A percentile compares a stretch with the other conserved stretches of the same genome.
phyloP scores from a whole-genome alignment of 2,329 filamentous ascomycete genomes.

The Beauveria scarabaeidicola region DNA sequence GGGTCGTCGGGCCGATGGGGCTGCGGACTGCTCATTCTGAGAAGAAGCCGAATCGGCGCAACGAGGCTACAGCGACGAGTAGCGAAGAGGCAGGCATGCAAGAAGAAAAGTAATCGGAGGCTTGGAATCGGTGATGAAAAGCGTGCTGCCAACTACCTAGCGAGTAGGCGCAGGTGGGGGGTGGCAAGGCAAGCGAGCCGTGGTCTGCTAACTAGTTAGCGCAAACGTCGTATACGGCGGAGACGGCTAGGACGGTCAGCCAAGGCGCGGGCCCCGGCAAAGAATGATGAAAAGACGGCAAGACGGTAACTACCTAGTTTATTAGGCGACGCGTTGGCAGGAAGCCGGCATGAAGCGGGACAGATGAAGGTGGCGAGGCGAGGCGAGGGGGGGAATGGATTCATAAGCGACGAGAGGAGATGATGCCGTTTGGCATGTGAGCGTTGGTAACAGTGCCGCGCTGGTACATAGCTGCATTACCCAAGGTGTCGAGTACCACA shows the following conservation, averaged over 20 bases:
- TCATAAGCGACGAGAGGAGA: background rate
- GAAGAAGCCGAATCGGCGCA: background rate
- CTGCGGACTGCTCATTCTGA: slow-evolving; percentile 5
- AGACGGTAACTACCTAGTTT: background rate
- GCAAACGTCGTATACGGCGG: background rate
- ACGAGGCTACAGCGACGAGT: background rate
- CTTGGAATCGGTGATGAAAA: background rate
- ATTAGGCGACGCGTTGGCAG: background rate
- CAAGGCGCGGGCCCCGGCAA: background rate
- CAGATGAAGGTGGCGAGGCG: background rate
- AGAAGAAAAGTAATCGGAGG: background rate
- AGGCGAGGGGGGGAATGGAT: too few relatives aligned
- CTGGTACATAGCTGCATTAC: too few relatives aligned
- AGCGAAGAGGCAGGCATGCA: background rate
- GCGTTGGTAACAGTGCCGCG: background rate
- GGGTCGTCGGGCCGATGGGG: background rate
- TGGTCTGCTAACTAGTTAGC: background rate
- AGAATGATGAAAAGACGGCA: background rate
- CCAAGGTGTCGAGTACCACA: too few relatives aligned
- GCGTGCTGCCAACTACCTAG: background rate
- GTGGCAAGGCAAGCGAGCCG: background rate
- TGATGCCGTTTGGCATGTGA: background rate
- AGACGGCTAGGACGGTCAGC: background rate
- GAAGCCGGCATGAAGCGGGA: background rate
- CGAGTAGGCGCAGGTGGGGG: background rate